phyloP scores from a whole-genome alignment of 352 stramenopile genomes.

The Globisporangium recalcitrans region DNA sequence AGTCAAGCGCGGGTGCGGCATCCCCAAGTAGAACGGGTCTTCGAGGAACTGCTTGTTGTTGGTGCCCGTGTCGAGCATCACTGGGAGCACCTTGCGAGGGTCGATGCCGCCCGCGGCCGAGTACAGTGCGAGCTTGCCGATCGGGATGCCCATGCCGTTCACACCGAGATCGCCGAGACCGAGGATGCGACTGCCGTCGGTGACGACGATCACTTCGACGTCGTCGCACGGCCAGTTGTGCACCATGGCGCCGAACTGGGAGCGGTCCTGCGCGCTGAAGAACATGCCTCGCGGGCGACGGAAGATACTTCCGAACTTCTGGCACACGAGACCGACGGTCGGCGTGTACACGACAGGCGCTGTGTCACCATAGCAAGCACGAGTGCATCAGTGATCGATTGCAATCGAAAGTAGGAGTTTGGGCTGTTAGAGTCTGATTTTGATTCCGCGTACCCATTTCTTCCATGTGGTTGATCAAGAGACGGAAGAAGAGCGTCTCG shows the following conservation, averaged over 20 bases:
- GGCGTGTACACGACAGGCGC: constrained; percentile 97
- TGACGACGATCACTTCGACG: constrained; percentile 97
- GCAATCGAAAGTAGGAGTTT: neutral
- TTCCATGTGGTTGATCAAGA: constrained; percentile 88
- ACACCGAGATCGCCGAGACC: constrained; percentile 94
- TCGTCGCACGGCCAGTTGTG: constrained; percentile 96
- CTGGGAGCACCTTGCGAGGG: constrained; percentile 90
- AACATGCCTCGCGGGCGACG: constrained; percentile 92
- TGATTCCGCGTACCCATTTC: constrained; percentile 79
- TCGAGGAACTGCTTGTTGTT: constrained; percentile 93
- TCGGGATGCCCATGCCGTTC: constrained; percentile 97
- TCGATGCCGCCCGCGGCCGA: constrained; percentile 93
- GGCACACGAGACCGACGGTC: constrained; percentile 92
- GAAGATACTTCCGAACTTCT: constrained; percentile 91
- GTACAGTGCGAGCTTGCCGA: constrained; percentile 95
- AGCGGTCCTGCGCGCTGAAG: constrained; percentile 90
- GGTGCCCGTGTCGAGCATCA: constrained; percentile 95
- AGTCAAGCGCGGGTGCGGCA: constrained; percentile 86
- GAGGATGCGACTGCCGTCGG: constrained; percentile 94
- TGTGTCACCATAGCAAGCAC: constrained; percentile 11
- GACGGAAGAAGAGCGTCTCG: constrained; percentile 94
- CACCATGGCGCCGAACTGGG: constrained; percentile 87
- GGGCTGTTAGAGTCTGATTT: neutral
- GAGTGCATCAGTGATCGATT: neutral
- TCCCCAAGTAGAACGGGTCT: constrained; percentile 94